Evolutionary conservation across 192 early-diverging fungal genomes (phyloP), one percentile per base, ranked within the genome.

Genomic region (Phycomyces nitens): DNA sequence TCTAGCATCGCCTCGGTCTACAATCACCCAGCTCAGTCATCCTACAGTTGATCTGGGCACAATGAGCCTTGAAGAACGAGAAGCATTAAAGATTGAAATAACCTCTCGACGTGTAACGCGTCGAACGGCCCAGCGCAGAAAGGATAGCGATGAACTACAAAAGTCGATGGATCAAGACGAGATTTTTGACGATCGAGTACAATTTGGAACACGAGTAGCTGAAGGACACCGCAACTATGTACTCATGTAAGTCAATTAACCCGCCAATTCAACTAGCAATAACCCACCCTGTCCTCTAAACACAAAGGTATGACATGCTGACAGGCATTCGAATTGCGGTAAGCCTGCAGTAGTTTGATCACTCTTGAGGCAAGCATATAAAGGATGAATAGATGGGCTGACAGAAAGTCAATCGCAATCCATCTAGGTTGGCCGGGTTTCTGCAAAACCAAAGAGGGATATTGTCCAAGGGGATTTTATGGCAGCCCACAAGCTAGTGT

Each of bases 401-500:
- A 20, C 49, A 66, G 49, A 23, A 42, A 40, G 24, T 39, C 12
- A 44, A 42, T 15, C 15, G 7, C 16, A 43, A 56, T 29, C 15
- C 43, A 15, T 53, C 83, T 80, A 61, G 59, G 91, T 94, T 11
- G 91, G 90, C 21, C 84, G 96, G 24, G 92, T 90, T 65, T 85
- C 86, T 58, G 92, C 94, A 29, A 97, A 96, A 75, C 84, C 86
- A 15, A 71, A 82, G 40, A 84, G 93, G 10, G 79, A 84, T 0
- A 77, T 97, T 52, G 74, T 77, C 0, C 74, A 81, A 12, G 89
- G 84, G n/a, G 96, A 98, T 74, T 98, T 93, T 71, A 76, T 41
- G 0, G 90, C 92, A 4, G 85, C 87, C 15, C 93, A 98, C 76
- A 99, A 99, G 76, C 74, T 96, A 58, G 92, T 94, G 11, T 98